Evolutionary conservation across 1,284 basidiomycete species (phyloP).

Genomic region (Ceratobasidium sp.): DNA sequence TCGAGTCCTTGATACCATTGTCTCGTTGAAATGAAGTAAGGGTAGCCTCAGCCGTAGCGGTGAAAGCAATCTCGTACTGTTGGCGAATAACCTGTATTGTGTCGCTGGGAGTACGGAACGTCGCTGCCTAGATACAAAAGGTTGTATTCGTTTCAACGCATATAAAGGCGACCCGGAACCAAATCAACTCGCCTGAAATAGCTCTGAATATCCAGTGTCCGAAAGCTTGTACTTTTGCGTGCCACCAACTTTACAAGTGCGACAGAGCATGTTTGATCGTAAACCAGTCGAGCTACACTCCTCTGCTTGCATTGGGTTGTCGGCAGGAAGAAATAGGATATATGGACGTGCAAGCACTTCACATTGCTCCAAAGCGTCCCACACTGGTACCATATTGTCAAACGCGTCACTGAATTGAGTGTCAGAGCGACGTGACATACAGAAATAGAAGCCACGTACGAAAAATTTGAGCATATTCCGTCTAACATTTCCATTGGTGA

Average conservation of each 20-base stretch:
- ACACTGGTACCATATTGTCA: slow-evolving; percentile 49
- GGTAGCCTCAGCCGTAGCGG: too few relatives aligned
- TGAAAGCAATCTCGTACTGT: too few relatives aligned
- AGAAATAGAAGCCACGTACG: too few relatives aligned
- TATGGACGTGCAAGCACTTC: slow-evolving; percentile 51
- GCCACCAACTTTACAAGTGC: slow-evolving; percentile 47
- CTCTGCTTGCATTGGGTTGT: slow-evolving; percentile 49
- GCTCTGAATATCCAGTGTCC: slow-evolving; percentile 36
- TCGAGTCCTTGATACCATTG: slow-evolving; percentile 40
- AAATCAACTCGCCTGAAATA: slow-evolving; percentile 48
- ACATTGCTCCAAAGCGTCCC: slow-evolving; percentile 51
- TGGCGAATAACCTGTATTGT: too few relatives aligned
- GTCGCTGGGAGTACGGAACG: too few relatives aligned
- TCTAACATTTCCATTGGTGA: slow-evolving; percentile 36
- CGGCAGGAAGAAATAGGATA: slow-evolving; percentile 28
- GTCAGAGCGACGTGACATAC: too few relatives aligned
- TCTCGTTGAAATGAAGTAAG: too few relatives aligned
- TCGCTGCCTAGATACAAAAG: too few relatives aligned
- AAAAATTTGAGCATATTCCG: neutral
- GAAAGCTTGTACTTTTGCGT: slow-evolving; percentile 9
- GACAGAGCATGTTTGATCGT: slow-evolving; percentile 42
- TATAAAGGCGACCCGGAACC: too few relatives aligned
- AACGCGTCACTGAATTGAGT: slow-evolving; percentile 13
- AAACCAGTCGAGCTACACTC: slow-evolving; percentile 44
- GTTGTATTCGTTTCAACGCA: too few relatives aligned